Base-by-base conservation (phyloP, 495 filamentous ascomycete genomes). In the Opeltia flavorubescens region DNA sequence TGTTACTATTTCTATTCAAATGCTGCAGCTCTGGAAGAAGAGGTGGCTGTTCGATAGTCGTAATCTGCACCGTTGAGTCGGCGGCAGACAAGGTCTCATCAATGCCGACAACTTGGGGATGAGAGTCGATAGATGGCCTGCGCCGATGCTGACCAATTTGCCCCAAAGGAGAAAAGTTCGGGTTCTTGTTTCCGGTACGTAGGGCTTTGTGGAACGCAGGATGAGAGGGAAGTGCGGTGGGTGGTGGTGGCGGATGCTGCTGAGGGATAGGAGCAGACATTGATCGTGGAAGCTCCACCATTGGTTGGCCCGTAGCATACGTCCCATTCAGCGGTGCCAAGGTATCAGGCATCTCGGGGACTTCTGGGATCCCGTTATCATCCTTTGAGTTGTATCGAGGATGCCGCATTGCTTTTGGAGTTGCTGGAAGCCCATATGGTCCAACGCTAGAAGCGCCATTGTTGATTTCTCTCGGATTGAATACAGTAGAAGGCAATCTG, bases 21-120 rank as follows among this genome's bases (percentile, higher is more conserved):
- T 95, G 87, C 57, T 87, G 83, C n/a, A 94, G 75, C 52, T 94
- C 83, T 43, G 80, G 78, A 31, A 94, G 68, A 26, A 94, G 73
- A 9, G 78, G 78, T 9, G 82, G 79, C 24, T 50, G 53, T 53
- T 44, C 27, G 63, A 63, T 6, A 64, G 64, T 1, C 68, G 70
- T 34, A 24, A 39, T 50, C 43, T 49, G 41, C 11, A 45, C 31
- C 53, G 55, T 35, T 61, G 48, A 46, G 46, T 56, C 45, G 44
- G 60, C 62, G 50, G 70, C 64, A 61, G 72, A 59, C 26, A 86
- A 66, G 1, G 76, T 75, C 56, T 82, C 79, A 54, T 84, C 79
- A 48, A 93, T 81, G 61, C 78, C 77, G 11, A 72, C 59, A 13
- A 62, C 61, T 5, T 70, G 59, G 2, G 57, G 52, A 27, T 43